Base-by-base conservation (phyloP, 768 basidiomycete genomes). In the Suillus plorans region DNA sequence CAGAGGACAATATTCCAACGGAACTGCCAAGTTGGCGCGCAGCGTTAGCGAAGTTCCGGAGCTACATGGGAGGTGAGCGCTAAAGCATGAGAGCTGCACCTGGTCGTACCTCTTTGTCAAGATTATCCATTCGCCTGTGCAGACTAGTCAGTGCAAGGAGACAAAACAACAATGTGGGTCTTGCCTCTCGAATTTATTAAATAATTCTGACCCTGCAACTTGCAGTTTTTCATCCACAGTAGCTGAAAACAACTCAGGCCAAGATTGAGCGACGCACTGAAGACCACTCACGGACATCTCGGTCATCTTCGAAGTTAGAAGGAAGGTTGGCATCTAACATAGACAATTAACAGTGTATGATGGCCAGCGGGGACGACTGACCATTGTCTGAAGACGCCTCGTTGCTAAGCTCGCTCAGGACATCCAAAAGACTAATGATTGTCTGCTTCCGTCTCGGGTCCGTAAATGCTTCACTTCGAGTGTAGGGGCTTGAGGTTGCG, bases 11-110 rank as follows among this genome's bases (percentile, higher is more conserved):
- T 45, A 85, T 83, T 8, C 85, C 85, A 42, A 86, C 83, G 0
- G 84, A 86, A 62, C 83, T 84, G 4, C 85, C 84, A 1, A 85
- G 73, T 62, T 85, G 85, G 20, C 85, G 82, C 22, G 84, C 83
- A 9, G 85, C 84, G 28, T 85, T 85, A 34, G 82, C 80, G 66
- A 85, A 86, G 70, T 82, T 82, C 9, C 84, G 79, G 12, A 85
- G 80, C 81, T 84, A 61, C 2, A 64, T 28, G 55, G 31, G n/a
- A 42, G 37, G 61, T 71, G 63, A 71, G 68, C 34, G 31, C 60
- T 28, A 63, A 62, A 60, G 68, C 2, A 60, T n/a, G 20, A 36
- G 1, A 44, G 47, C 16, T 5, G 34, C 36, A 56, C 28, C 49
- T 10, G 10, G n/a, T 49, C 76, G 65, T 77, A 71, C 77, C 75